Evolutionary conservation across 192 early-diverging fungal genomes (phyloP), one percentile per base, ranked within the genome.

Genomic region (Entrophospora sp.): DNA sequence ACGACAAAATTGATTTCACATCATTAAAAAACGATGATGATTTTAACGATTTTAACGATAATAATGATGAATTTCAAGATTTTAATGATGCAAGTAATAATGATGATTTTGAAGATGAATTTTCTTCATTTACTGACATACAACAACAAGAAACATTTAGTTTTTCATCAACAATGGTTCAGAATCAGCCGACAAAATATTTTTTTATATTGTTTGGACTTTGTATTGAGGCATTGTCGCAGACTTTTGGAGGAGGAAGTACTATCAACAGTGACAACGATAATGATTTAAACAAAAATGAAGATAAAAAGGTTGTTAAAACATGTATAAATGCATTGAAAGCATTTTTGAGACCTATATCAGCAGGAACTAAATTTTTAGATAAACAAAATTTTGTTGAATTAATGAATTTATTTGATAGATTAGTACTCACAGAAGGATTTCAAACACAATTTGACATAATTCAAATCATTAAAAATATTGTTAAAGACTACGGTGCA

Each of bases 191-290:
- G 20, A 49, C 73, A 28, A 74, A 80, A 42, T 48, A 79, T 25
- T 82, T 87, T 45, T 83, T 78, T 65, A 83, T 89, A 13, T 67
- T 92, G 24, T 81, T 85, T 71, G 89, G 89, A 20, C 72, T 91
- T 27, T 89, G 87, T 60, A 70, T 88, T 6, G 86, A 90, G 61
- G 76, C 77, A 18, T 48, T 79, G 43, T 78, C 76, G 5, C 66
- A 75, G 42, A 75, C 74, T 31, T 75, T 71, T 7, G 71, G 69
- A 31, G 61, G 69, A 12, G 57, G 73, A 14, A 64, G 55, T 2
- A 62, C 51, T 18, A 40, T 10, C 12, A 49, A 49, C 2, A 70
- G 70, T 37, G 72, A 77, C 10, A 73, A 69, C 9, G 70, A 68
- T 37, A 74, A 72, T 20, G 78, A 72, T 18, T 35, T 71, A 14